phyloP scores from a whole-genome alignment of 1,284 basidiomycete species.

The Spongispora temasekensis region DNA sequence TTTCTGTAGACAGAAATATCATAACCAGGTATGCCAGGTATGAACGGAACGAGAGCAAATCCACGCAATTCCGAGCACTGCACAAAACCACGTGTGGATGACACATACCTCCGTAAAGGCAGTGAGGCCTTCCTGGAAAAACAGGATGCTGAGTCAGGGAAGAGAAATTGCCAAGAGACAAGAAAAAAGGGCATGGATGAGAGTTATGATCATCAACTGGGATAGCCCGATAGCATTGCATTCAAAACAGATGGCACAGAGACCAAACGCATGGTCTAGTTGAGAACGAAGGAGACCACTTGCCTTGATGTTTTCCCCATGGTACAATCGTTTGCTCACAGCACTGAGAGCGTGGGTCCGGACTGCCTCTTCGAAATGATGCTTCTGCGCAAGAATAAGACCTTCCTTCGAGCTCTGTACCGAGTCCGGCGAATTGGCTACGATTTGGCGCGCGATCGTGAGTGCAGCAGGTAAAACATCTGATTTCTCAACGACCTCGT shows the following conservation, averaged over 20 bases:
- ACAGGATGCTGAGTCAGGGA: constrained; percentile 15
- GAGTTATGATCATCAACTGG: no score
- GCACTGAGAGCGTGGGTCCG: constrained; percentile 48
- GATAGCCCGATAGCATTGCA: no score
- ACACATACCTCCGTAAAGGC: constrained; percentile 47
- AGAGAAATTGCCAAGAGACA: not conserved
- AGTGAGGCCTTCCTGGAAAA: constrained; percentile 43
- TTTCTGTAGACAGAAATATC: constrained; percentile 42
- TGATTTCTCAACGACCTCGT: constrained; percentile 61
- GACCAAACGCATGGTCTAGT: not conserved
- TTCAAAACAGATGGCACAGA: no score
- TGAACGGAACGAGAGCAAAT: constrained; percentile 17
- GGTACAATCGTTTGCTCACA: constrained; percentile 59
- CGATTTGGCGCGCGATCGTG: constrained; percentile 61
- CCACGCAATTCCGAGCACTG: constrained; percentile 15
- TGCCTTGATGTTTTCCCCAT: constrained; percentile 74
- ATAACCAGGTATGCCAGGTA: not conserved
- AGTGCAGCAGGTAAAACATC: constrained; percentile 66
- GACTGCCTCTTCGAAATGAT: constrained; percentile 57
- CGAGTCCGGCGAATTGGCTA: constrained; percentile 75
- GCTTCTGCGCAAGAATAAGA: constrained; percentile 55
- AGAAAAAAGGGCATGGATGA: constrained; percentile 4
- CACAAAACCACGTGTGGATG: constrained; percentile 17
- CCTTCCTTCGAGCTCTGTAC: constrained; percentile 77
- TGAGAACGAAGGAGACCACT: constrained; percentile 7